Conservation (phyloP, 345 rosid species). For the Aegle marmelos region DNA sequence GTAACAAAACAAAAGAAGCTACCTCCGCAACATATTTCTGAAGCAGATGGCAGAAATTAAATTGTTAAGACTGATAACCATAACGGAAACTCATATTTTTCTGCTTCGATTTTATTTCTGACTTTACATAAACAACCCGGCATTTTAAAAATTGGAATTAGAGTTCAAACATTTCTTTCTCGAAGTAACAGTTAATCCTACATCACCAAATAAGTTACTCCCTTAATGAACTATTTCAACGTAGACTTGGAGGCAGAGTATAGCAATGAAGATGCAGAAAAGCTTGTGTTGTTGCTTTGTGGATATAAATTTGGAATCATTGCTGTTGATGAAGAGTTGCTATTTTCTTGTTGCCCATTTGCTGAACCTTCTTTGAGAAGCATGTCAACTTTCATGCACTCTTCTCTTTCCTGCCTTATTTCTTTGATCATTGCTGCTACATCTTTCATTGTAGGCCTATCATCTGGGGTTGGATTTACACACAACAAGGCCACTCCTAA, state of each 20-base stretch:
- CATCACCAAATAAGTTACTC: background rate
- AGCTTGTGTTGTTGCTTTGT: conserved; percentile 53
- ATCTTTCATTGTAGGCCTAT: conserved; percentile 74
- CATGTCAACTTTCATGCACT: conserved; percentile 38
- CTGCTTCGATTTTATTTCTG: background rate
- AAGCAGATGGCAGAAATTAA: background rate
- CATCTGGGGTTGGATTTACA: conserved; percentile 51
- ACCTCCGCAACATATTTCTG: background rate
- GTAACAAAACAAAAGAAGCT: background rate
- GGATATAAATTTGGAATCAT: conserved; percentile 22
- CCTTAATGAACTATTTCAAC: conserved; percentile 31
- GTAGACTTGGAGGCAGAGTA: conserved; percentile 42
- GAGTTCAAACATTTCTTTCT: background rate
- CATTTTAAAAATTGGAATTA: conserved; percentile 10
- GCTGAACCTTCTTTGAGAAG: conserved; percentile 22
- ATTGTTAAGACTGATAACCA: background rate
- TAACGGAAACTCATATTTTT: background rate
- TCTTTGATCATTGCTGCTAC: conserved; percentile 66
- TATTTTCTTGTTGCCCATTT: conserved; percentile 17
- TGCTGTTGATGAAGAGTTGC: conserved; percentile 23
- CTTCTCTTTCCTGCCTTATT: conserved; percentile 60
- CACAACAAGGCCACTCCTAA: conserved; percentile 72
- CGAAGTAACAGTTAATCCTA: background rate
- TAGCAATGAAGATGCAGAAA: conserved; percentile 56
- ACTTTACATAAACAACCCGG: background rate